Percentiles rank a stretch among this genome's conserved stretches.
phyloP scores from a whole-genome alignment of 1,139 yeast species.

The Taphrina pruni region DNA sequence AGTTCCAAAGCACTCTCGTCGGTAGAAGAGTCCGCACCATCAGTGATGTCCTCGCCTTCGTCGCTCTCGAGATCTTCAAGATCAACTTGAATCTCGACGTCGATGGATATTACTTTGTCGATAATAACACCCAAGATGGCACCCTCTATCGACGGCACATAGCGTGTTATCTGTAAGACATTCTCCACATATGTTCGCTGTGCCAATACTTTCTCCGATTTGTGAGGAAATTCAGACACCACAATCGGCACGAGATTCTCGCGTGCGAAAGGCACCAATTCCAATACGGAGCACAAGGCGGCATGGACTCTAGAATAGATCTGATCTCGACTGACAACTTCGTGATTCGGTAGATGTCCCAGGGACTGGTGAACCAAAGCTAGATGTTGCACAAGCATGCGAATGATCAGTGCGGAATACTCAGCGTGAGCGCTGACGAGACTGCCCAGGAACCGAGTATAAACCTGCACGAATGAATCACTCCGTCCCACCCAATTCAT shows the following conservation, averaged over 20 bases:
- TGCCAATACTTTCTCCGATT: slow-evolving; percentile 39
- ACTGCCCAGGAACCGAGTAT: slow-evolving; percentile 42
- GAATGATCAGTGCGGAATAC: slow-evolving; percentile 41
- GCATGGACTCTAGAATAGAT: slow-evolving; percentile 43
- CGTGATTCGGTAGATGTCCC: slow-evolving; percentile 38
- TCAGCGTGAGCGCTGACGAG: slow-evolving; percentile 44
- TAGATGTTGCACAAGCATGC: slow-evolving; percentile 43
- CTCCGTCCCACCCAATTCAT: slow-evolving; percentile 42
- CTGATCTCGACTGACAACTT: slow-evolving; percentile 19
- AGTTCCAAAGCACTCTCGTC: slow-evolving; percentile 11
- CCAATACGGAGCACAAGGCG: slow-evolving; percentile 42
- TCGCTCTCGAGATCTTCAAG: slow-evolving; percentile 42
- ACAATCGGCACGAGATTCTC: slow-evolving; percentile 41
- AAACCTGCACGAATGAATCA: slow-evolving; percentile 41
- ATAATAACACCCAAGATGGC: slow-evolving; percentile 41
- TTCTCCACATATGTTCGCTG: slow-evolving; percentile 43
- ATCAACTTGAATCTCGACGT: slow-evolving; percentile 42
- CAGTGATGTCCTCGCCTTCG: slow-evolving; percentile 30
- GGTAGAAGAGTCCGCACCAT: slow-evolving; percentile 13
- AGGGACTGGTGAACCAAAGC: slow-evolving; percentile 27
- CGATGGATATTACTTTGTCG: slow-evolving; percentile 44
- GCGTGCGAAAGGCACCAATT: slow-evolving; percentile 43
- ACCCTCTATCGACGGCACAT: slow-evolving; percentile 43
- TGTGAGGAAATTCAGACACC: slow-evolving; percentile 43
- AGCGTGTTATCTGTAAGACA: slow-evolving; percentile 40